Conservation (phyloP, 164 flowering plant genomes). For the Brasenia schreberi region DNA sequence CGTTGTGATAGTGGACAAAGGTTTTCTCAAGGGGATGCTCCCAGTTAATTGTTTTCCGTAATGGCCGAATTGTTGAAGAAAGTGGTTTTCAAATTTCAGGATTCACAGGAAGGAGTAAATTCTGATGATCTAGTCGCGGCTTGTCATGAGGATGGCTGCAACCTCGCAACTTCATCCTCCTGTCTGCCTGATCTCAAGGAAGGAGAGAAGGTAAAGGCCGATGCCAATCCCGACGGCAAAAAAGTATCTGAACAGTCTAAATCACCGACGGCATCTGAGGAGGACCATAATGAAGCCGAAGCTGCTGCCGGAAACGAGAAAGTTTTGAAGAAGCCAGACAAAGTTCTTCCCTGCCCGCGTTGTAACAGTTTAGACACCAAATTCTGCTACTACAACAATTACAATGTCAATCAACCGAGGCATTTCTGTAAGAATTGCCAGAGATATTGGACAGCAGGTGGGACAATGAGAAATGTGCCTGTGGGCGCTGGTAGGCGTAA, state of each 20-base stretch:
- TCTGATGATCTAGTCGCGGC: neutral
- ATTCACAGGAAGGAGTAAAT: neutral
- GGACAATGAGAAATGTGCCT: conserved; percentile 16
- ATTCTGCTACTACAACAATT: conserved; percentile 14
- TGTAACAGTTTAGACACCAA: conserved; percentile 14
- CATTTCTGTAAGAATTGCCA: conserved; percentile 18
- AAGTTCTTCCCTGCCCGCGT: conserved; percentile 14
- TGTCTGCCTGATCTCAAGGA: conserved; percentile 6
- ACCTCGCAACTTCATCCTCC: conserved; percentile 6
- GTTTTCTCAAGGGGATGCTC: neutral
- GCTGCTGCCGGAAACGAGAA: conserved; percentile 7
- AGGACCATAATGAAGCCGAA: conserved; percentile 16
- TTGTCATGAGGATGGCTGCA: conserved; percentile 1
- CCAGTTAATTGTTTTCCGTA: neutral
- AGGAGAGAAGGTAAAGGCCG: conserved; percentile 7
- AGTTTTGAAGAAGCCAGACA: conserved; percentile 8
- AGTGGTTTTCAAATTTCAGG: conserved; percentile 5
- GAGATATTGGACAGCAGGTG: conserved; percentile 16
- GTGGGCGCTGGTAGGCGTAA: conserved; percentile 14
- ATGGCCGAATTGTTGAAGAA: neutral
- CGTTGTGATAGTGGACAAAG: neutral
- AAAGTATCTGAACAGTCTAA: conserved; percentile 6
- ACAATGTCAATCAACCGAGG: conserved; percentile 15
- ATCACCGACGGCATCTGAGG: conserved; percentile 4
- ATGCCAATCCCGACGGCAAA: neutral